Conservation (phyloP, 208 protist species). For the Leptomonas pyrrhocoris region DNA sequence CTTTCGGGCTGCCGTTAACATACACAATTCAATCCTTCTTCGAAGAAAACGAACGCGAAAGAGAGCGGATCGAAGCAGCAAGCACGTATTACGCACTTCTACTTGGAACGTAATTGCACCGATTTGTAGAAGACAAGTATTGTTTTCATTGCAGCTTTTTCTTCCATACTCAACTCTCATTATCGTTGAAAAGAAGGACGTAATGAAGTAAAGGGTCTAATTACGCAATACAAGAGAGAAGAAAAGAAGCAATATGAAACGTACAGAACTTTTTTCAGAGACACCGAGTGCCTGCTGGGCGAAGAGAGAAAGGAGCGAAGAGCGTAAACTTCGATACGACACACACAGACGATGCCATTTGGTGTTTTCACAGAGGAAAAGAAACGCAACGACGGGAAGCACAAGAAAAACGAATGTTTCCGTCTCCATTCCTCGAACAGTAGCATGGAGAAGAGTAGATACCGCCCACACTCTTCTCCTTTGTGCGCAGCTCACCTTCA, state of each 20-base stretch:
- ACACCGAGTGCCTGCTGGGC: neutral
- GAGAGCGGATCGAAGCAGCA: no score
- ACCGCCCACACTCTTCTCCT: neutral
- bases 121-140: no score
- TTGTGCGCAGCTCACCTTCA: conserved; percentile 1
- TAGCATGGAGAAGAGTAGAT: conserved; percentile 2
- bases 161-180: no score
- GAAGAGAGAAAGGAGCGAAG: neutral
- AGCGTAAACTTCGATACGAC: neutral
- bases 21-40: no score
- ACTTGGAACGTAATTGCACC: no score
- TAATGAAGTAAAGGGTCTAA: neutral
- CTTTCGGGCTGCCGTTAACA: no score
- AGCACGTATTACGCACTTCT: no score
- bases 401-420: conserved; percentile 2
- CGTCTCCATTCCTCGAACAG: neutral
- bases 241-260: neutral
- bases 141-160: no score
- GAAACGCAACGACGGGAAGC: conserved; percentile 7
- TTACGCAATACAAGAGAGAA: neutral
- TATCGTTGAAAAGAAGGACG: no score
- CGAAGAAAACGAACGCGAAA: no score
- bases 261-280: neutral
- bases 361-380: neutral
- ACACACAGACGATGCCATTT: neutral